Conservation (phyloP, 2,329 filamentous ascomycete species). For the Calonectria pteridis region DNA sequence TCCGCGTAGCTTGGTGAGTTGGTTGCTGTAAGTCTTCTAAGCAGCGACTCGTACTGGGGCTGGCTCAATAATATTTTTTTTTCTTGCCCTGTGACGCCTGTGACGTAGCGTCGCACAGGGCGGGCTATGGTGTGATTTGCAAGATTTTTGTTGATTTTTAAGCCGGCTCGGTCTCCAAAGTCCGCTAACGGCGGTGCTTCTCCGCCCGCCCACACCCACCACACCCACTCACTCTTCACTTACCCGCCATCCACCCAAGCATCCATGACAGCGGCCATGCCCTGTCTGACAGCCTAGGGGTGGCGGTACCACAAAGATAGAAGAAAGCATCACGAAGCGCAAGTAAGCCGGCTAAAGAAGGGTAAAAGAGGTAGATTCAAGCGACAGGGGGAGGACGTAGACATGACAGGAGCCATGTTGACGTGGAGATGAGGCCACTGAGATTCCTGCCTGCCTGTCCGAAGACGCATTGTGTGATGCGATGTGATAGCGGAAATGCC, state of each 20-base stretch:
- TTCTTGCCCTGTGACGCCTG: neutral
- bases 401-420: neutral
- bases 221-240: neutral
- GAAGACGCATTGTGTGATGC: neutral
- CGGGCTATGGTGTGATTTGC: neutral
- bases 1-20: neutral
- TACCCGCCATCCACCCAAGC: neutral
- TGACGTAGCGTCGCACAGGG: neutral
- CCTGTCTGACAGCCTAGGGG: neutral
- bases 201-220: neutral
- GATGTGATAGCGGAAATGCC: neutral
- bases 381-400: too few species aligned
- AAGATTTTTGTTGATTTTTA: conserved; percentile 11
- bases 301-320: neutral
- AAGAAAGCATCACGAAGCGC: neutral
- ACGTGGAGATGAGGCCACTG: neutral
- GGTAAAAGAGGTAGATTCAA: neutral
- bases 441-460: neutral
- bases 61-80: neutral
- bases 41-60: neutral
- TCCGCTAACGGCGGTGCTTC: neutral
- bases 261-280: neutral
- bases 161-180: neutral
- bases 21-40: neutral
- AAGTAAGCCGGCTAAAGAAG: neutral